Conservation (phyloP, 768 basidiomycete species). For the Hemileccinum rubropunctum region DNA sequence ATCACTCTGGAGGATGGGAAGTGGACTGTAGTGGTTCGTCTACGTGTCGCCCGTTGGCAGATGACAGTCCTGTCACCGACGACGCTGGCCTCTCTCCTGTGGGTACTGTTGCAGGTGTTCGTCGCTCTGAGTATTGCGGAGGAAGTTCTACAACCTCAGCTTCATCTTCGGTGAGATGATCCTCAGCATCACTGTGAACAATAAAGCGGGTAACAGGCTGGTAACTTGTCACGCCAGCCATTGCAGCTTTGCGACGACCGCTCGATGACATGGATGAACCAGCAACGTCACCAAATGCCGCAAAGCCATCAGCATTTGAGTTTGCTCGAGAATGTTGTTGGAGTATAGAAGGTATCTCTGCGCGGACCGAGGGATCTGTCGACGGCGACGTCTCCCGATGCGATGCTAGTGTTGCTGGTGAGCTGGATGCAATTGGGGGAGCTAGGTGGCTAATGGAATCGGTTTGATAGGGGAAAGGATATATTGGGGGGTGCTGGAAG, state of each 20-base stretch:
- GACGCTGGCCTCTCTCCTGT: conserved; percentile 14
- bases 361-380: conserved; percentile 4
- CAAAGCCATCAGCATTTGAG: conserved; percentile 22
- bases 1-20: conserved; percentile 10
- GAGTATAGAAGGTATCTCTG: conserved; percentile 1
- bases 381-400: conserved; percentile 6
- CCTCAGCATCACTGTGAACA: conserved; percentile 68
- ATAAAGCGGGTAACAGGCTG: conserved; percentile 52
- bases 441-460: conserved; percentile 17
- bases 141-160: conserved; percentile 70
- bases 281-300: conserved; percentile 16
- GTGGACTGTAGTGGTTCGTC: conserved; percentile 3
- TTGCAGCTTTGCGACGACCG: conserved; percentile 51
- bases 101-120: conserved; percentile 18
- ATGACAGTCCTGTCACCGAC: conserved; percentile 4
- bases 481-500: conserved; percentile 34
- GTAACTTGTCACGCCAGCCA: conserved; percentile 45
- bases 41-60: conserved; percentile 6
- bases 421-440: conserved; percentile 9
- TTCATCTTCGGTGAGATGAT: conserved; percentile 42
- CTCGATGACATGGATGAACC: conserved; percentile 34
- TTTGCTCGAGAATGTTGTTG: conserved; percentile 16
- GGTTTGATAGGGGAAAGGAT: conserved; percentile 32
- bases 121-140: conserved; percentile 63
- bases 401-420: neutral